A percentile compares a stretch with the other conserved stretches of the same genome.
Evolutionary conservation across 2,329 filamentous ascomycete genomes (phyloP).

Genomic region (Aaosphaeria arxii): DNA sequence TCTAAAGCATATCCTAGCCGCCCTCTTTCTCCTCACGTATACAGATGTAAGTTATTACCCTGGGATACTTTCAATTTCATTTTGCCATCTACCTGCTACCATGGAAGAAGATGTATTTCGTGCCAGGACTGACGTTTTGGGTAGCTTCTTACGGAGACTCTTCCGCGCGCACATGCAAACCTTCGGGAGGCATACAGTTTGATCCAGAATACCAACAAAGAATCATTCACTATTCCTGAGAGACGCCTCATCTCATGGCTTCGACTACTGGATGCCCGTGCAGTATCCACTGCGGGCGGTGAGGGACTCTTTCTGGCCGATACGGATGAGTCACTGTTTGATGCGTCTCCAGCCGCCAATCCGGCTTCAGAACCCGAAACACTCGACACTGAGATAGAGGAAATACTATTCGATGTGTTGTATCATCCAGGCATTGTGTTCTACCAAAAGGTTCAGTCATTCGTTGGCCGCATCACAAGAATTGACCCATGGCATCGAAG

Average conservation of each 20-base stretch:
- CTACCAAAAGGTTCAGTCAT: constrained; percentile 57
- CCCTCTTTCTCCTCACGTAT: constrained; percentile 55
- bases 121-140: neutral
- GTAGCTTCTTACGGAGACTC: constrained; percentile 23
- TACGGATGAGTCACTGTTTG: constrained; percentile 47
- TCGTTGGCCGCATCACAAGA: constrained; percentile 56
- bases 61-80: too few species aligned
- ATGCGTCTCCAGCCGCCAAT: constrained; percentile 42
- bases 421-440: constrained; percentile 57
- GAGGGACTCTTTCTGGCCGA: constrained; percentile 54
- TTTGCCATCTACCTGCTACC: too few species aligned
- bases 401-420: constrained; percentile 53
- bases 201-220: constrained; percentile 36
- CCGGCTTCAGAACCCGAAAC: constrained; percentile 25
- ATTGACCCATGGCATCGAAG: constrained; percentile 58
- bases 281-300: constrained; percentile 53
- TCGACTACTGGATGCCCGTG: constrained; percentile 53
- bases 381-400: constrained; percentile 40
- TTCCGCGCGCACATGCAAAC: constrained; percentile 47
- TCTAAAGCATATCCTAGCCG: constrained; percentile 47
- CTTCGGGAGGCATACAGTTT: constrained; percentile 50
- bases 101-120: neutral
- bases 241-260: constrained; percentile 54
- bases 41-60: constrained; percentile 41
- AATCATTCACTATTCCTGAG: constrained; percentile 33